Evolutionary conservation across 345 rosid genomes (phyloP), one percentile per base, ranked within the genome.

Genomic region (Pugionium cornutum): DNA sequence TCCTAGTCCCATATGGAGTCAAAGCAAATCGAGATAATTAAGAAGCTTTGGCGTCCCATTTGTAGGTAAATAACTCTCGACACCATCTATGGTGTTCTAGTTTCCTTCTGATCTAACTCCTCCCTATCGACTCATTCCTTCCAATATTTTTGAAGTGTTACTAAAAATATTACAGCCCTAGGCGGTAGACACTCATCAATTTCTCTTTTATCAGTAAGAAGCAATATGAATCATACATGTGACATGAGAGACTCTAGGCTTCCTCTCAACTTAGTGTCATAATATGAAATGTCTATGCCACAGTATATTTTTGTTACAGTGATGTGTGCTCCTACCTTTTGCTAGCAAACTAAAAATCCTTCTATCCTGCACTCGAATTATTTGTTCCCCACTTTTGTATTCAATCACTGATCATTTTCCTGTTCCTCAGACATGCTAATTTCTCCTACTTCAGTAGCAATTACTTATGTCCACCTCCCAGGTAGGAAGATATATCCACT

Each of bases 201-300:
- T 18, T 41, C 41, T 31, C 32, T 39, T 27, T 37, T 36, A 36
- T 37, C 18, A 18, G 40, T 18, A 40, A 41, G 26, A 49, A 36
- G 46, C 67, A 37, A n/a, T 28, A 62, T 62, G 46, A 62, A 62
- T 37, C n/a, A 62, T 29, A 9, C 29, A 37, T 29, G 56, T 26
- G 56, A 62, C 36, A 47, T 27, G 35, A 48, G 44, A 26, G 6
- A 47, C 36, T 62, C 8, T 33, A 45, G 25, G 36, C 28, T 48
- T 55, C 36, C 56, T 36, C 46, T 27, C 5, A 31, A 25, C 39
- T 30, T 42, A 30, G 27, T 62, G 54, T 47, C 45, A 26, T 35
- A 6, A 47, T 35, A 48, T 6, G 9, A 11, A 29, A 26, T 6
- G 28, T 32, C 2, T 8, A 9, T 49, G 9, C 5, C 9, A 37